phyloP scores from a whole-genome alignment of 2,329 filamentous ascomycete species.

The Colletotrichum tofieldiae region DNA sequence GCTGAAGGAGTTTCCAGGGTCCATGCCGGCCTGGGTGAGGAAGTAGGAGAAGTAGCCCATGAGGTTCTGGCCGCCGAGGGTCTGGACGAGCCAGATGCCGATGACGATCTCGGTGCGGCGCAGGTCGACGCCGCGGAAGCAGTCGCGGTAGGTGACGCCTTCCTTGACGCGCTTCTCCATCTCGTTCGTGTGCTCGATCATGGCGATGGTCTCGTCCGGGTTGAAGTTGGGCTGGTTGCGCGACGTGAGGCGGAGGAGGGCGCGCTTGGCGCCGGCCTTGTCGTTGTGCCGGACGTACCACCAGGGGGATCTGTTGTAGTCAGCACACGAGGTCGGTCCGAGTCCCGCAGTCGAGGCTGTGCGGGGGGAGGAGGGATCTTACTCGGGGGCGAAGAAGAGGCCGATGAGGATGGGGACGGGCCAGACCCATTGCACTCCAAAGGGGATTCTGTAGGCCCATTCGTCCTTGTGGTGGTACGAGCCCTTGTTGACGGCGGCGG shows the following conservation, averaged over 20 bases:
- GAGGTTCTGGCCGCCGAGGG: conserved; percentile 63
- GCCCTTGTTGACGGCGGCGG: conserved; percentile 62
- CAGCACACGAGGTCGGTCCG: background rate
- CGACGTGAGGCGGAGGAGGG: conserved; percentile 60
- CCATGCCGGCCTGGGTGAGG: conserved; percentile 62
- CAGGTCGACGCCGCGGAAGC: conserved; percentile 67
- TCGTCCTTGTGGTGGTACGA: conserved; percentile 57
- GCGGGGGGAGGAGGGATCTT: conserved; percentile 17
- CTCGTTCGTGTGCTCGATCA: conserved; percentile 70
- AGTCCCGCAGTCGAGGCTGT: background rate
- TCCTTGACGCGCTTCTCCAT: conserved; percentile 60
- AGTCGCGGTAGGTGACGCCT: conserved; percentile 64
- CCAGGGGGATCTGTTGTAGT: conserved; percentile 61
- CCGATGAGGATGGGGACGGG: conserved; percentile 62
- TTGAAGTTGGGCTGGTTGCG: conserved; percentile 58
- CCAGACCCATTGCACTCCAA: conserved; percentile 69
- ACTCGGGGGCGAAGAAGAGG: conserved; percentile 65
- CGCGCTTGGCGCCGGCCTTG: conserved; percentile 57
- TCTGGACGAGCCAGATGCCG: conserved; percentile 65
- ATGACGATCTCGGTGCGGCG: conserved; percentile 69
- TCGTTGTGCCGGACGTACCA: conserved; percentile 64
- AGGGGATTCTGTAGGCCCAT: conserved; percentile 67
- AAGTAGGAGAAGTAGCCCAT: conserved; percentile 52
- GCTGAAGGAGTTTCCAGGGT: conserved; percentile 59
- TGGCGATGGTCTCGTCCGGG: conserved; percentile 63